Evolutionary conservation across 2,329 filamentous ascomycete species (phyloP), one percentile per base, ranked within the genome.

Genomic region (Colletotrichum navitas): DNA sequence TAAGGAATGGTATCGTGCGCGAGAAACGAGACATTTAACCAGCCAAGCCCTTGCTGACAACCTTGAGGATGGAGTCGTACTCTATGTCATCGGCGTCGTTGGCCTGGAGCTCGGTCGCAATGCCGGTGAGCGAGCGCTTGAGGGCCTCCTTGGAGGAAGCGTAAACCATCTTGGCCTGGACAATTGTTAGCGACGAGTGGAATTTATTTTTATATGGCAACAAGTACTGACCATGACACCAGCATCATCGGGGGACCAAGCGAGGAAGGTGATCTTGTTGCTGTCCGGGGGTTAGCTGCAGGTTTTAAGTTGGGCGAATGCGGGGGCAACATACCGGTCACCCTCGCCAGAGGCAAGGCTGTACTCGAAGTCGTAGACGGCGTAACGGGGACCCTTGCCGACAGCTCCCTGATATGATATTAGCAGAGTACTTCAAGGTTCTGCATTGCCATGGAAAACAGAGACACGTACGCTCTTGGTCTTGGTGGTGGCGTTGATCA

Each of bases 111-210:
- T 95, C 93, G 77, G 86, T 85, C 73, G 91, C 92, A 77, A 95
- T 85, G 74, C 93, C 93, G 80, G 89, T 93, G 74, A 96, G 89
- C 62, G 92, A 83, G 82, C 91, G 91, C 89, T 94, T 95, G 76
- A 96, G 88, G 72, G 92, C 92, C 78, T 95, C 92, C 87, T 95
- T 96, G 83, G 93, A 96, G 63, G 93, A 93, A 78, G 93, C 92
- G 87, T 95, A 96, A 83, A 94, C 88, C 93, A 96, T 96, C 88
- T 94, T 94, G 83, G 92, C 88, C 93, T 94, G 76, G 43, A n/a
- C 24, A 39, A 26, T 58, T 75, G 39, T 73, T 59, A 72, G 58
- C 56, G 41, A 39, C 60, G 49, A 54, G 32, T 32, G 41, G 29
- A 60, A 60, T 43, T 58, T 34, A 67, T 41, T 8, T 8, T 21